A percentile compares a stretch with the other conserved stretches of the same genome.
Evolutionary conservation across 352 stramenopile genomes (phyloP).

Genomic region (Aphanomyces euteiches): DNA sequence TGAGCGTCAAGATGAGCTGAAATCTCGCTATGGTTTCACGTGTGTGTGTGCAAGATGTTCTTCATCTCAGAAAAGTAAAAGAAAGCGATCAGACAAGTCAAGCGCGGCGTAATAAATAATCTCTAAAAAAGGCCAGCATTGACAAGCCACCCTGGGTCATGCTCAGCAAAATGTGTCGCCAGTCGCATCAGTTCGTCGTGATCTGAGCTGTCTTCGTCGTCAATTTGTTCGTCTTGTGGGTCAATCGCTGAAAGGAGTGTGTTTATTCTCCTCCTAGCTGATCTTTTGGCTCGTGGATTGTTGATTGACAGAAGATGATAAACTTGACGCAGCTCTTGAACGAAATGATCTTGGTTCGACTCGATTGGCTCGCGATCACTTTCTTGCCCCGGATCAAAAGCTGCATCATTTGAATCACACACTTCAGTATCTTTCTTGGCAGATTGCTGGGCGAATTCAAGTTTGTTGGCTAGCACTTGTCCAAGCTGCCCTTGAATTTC

Average conservation of each 20-base stretch:
- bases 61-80: background rate
- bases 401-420: background rate
- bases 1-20: slow-evolving; percentile 13
- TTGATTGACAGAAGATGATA: slow-evolving; percentile 1
- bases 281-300: slow-evolving; percentile 9
- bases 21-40: slow-evolving; percentile 14
- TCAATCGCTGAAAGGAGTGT: too few species aligned
- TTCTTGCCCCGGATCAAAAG: background rate
- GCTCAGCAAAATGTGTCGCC: background rate
- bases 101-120: slow-evolving; percentile 19
- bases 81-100: slow-evolving; percentile 4
- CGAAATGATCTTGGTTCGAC: background rate
- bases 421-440: too few species aligned
- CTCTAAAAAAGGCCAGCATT: background rate
- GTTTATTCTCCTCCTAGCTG: background rate
- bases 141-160: background rate
- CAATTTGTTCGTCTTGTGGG: background rate
- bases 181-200: background rate
- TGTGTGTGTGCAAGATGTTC: slow-evolving; percentile 7
- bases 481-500: background rate
- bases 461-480: background rate
- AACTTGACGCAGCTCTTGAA: background rate
- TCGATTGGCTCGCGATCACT: background rate
- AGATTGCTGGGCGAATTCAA: background rate
- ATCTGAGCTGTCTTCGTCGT: background rate